phyloP scores from a whole-genome alignment of 306 rosid species.

The Sechiopsis laciniata region DNA sequence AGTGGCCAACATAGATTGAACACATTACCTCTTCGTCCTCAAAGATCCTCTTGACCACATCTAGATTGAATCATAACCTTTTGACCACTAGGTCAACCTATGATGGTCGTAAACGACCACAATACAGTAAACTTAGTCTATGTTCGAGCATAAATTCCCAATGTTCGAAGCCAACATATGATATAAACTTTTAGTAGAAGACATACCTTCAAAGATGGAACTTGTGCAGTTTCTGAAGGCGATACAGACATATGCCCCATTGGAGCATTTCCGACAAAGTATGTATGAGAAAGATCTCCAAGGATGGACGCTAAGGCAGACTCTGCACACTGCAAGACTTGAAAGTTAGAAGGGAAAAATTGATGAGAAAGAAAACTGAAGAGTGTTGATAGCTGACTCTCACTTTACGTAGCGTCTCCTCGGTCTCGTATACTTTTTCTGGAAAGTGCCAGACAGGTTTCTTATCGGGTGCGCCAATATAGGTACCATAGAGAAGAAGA shows the following conservation, averaged over 20 bases:
- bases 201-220: slow-evolving; percentile 57
- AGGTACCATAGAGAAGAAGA: slow-evolving; percentile 57
- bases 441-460: slow-evolving; percentile 86
- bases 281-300: slow-evolving; percentile 75
- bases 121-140: not conserved
- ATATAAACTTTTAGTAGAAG: not conserved
- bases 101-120: slow-evolving; percentile 2
- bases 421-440: slow-evolving; percentile 65
- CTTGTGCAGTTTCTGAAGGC: slow-evolving; percentile 38
- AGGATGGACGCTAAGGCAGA: slow-evolving; percentile 63
- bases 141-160: not conserved
- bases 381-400: slow-evolving; percentile 11
- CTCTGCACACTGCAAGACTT: slow-evolving; percentile 70
- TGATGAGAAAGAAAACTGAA: slow-evolving; percentile 17
- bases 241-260: slow-evolving; percentile 66
- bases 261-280: slow-evolving; percentile 97
- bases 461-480: slow-evolving; percentile 48
- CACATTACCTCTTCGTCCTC: too few relatives aligned
- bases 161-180: not conserved
- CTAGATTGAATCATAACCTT: too few relatives aligned
- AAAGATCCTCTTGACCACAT: too few relatives aligned
- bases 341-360: not conserved
- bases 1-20: too few relatives aligned
- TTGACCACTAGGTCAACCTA: too few relatives aligned
- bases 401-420: slow-evolving; percentile 73